Base-by-base conservation (phyloP, 371 early-diverging fungal species). In the Chytridium lagenaria region DNA sequence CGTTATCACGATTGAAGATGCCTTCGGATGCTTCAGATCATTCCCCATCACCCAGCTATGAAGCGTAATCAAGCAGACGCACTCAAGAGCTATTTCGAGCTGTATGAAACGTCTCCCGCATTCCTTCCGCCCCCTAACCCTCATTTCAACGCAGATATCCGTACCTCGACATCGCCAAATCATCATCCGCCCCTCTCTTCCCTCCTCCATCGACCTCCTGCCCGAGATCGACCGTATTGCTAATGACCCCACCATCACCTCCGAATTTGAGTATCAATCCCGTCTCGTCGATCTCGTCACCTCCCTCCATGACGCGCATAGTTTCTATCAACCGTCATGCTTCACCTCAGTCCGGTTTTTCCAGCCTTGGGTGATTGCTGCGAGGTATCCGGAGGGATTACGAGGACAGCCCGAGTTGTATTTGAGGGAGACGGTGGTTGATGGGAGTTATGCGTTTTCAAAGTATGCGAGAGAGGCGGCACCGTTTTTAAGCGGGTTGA, bases 1-100 rank as follows among this genome's bases (percentile, higher is more conserved):
- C 55, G 10, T 55, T 10, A 26, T 55, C 23, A 55, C 55, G 55
- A 26, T 55, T 10, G 55, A 55, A 7, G 55, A 55, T 7, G 26
- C 30, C 23, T 55, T 55, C 30, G 10, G 23, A 5, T 74, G 75
- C 57, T 74, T 36, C 70, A 69, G 63, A 26, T 26, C 40, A 23
- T 74, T 74, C 57, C 1, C 26, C 2, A 37, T 70, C 22, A 51
- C 69, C 3, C 51, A 7, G 51, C n/a, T 3, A 49, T 52, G 50
- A 74, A 66, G 57, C 44, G 50, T 40, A 33, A 57, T n/a, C 69
- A 69, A 55, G 39, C 55, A 28, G 57, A 44, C 37, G 64, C 75
- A 5, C 40, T 74, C 15, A 69, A 69, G 66, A 22, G 36, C 5
- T 74, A 74, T 57, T 70, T 69, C 33, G 31, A 74, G 15, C 31